Percentiles rank a stretch among this genome's conserved stretches.
Evolutionary conservation across 805 yeast species (phyloP).

Genomic region (Kodamaea nitidulidarum): DNA sequence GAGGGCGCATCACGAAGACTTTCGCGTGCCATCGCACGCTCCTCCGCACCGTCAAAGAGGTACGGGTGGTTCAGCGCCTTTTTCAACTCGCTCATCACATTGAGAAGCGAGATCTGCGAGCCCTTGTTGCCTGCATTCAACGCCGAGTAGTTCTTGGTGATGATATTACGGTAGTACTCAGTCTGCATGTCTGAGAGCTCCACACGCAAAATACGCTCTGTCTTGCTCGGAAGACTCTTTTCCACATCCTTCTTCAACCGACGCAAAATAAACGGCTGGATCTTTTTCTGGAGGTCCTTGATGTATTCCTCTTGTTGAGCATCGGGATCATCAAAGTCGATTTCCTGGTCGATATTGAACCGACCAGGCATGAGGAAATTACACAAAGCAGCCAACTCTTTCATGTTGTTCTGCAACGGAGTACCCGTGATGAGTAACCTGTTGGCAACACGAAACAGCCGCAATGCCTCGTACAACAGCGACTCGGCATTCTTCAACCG

Average conservation of each 20-base stretch:
- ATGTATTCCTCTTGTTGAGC: constrained; percentile 86
- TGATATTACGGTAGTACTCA: constrained; percentile 87
- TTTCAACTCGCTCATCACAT: constrained; percentile 92
- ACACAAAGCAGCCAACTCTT: constrained; percentile 91
- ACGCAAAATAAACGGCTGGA: constrained; percentile 90
- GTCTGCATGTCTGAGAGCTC: constrained; percentile 95
- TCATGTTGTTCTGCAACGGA: constrained; percentile 92
- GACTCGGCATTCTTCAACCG: constrained; percentile 91
- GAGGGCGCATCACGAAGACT: constrained; percentile 31
- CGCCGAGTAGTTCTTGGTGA: constrained; percentile 89
- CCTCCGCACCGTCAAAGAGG: constrained; percentile 89
- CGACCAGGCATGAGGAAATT: constrained; percentile 96
- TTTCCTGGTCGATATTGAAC: constrained; percentile 85
- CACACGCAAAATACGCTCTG: constrained; percentile 91
- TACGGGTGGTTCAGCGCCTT: constrained; percentile 98
- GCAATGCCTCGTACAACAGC: constrained; percentile 83
- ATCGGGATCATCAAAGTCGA: constrained; percentile 88
- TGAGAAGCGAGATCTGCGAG: constrained; percentile 78
- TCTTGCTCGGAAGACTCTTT: constrained; percentile 90
- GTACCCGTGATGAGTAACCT: constrained; percentile 94
- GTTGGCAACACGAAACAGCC: constrained; percentile 77
- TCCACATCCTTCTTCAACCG: constrained; percentile 96
- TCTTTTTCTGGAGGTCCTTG: constrained; percentile 73
- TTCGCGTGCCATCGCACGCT: constrained; percentile 59
- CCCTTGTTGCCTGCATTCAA: constrained; percentile 79